Percentiles rank a stretch among this genome's conserved stretches.
Evolutionary conservation across 1,284 basidiomycete species (phyloP).

Genomic region (Pseudozyma tsukubaensis): DNA sequence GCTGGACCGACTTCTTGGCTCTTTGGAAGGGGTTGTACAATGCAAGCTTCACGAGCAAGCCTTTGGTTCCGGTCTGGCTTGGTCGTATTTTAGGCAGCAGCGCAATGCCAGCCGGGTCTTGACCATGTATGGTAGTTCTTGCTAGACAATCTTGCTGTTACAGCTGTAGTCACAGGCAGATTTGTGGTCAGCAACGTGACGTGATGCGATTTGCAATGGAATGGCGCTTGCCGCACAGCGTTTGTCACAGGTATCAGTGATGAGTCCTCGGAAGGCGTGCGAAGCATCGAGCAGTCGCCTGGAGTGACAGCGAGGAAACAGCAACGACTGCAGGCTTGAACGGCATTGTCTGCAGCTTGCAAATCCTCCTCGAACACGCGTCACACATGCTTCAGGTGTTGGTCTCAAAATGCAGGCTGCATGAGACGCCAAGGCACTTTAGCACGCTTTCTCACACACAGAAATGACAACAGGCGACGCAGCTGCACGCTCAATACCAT

Average conservation of each 20-base stretch:
- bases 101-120: no score
- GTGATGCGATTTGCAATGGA: no score
- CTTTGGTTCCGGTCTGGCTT: no score
- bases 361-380: slow-evolving; percentile 5
- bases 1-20: no score
- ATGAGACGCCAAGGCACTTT: slow-evolving; percentile 10
- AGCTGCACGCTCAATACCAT: slow-evolving; percentile 1
- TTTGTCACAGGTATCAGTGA: not conserved
- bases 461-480: not conserved
- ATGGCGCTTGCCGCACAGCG: not conserved
- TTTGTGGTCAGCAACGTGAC: no score
- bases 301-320: not conserved
- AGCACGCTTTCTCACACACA: not conserved
- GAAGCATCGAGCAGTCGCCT: not conserved
- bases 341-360: not conserved
- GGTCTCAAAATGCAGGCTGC: slow-evolving; percentile 33
- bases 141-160: no score
- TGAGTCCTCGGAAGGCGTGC: slow-evolving; percentile 8
- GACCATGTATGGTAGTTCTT: no score
- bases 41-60: no score
- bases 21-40: no score
- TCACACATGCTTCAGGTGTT: slow-evolving; percentile 17
- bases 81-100: no score
- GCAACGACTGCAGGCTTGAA: no score
- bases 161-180: no score